Percentiles rank a stretch among this genome's conserved stretches.
Evolutionary conservation across 768 basidiomycete species (phyloP).

Genomic region (Daedaleopsis sinensis): DNA sequence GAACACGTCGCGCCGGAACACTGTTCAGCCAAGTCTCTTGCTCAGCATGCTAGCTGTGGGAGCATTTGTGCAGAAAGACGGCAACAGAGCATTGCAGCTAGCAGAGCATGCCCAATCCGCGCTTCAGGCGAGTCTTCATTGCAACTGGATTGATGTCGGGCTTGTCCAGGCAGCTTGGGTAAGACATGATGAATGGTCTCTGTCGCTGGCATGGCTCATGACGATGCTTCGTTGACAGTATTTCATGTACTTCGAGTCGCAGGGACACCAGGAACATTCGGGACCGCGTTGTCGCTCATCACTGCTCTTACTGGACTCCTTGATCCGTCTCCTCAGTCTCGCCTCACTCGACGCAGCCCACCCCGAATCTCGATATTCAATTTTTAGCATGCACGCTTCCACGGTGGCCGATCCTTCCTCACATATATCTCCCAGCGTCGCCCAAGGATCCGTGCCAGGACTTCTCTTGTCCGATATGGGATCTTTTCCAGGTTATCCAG

Average conservation of each 20-base stretch:
- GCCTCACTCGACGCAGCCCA: constrained; percentile 56
- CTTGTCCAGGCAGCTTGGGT: constrained; percentile 71
- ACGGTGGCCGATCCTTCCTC: too few relatives aligned
- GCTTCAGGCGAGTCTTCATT: constrained; percentile 68
- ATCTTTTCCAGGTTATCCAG: background rate
- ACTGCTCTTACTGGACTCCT: constrained; percentile 64
- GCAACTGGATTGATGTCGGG: constrained; percentile 72
- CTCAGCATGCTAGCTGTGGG: constrained; percentile 63
- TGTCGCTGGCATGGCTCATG: background rate
- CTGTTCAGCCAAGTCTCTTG: constrained; percentile 68
- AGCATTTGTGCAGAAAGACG: constrained; percentile 61
- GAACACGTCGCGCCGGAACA: constrained; percentile 51
- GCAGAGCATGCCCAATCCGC: constrained; percentile 69
- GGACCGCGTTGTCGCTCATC: constrained; percentile 53
- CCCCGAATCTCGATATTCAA: background rate
- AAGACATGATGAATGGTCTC: constrained; percentile 21
- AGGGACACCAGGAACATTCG: constrained; percentile 59
- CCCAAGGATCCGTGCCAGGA: too few relatives aligned
- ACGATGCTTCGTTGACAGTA: constrained; percentile 43
- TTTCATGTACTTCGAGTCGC: constrained; percentile 71
- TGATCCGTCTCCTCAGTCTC: constrained; percentile 60
- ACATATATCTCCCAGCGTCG: too few relatives aligned
- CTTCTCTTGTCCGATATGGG: too few relatives aligned
- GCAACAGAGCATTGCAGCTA: constrained; percentile 59
- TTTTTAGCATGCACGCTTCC: background rate